Evolutionary conservation across 2,329 filamentous ascomycete species (phyloP).

Genomic region (Torrubiellomyces zombiae): DNA sequence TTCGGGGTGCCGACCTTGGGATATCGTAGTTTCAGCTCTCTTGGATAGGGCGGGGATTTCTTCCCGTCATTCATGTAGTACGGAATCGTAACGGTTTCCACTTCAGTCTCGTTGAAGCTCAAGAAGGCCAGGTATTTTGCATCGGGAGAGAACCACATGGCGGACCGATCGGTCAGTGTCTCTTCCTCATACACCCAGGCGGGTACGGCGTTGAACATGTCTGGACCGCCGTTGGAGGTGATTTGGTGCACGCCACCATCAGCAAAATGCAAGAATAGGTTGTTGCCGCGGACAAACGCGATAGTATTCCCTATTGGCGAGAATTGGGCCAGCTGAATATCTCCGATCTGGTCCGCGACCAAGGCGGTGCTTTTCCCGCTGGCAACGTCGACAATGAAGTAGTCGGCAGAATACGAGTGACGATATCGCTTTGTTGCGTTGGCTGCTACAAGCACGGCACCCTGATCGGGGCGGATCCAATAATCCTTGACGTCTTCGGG

Average conservation of each 20-base stretch:
- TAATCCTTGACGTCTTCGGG: slow-evolving; percentile 38
- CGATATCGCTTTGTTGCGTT: slow-evolving; percentile 55
- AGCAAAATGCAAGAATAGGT: slow-evolving; percentile 37
- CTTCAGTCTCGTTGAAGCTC: slow-evolving; percentile 66
- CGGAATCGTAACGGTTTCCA: slow-evolving; percentile 46
- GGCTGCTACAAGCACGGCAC: slow-evolving; percentile 40
- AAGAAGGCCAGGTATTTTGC: slow-evolving; percentile 78
- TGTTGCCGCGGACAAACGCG: slow-evolving; percentile 50
- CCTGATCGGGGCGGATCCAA: slow-evolving; percentile 43
- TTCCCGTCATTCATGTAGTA: slow-evolving; percentile 47
- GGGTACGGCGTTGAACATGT: slow-evolving; percentile 43
- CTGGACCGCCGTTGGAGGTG: slow-evolving; percentile 41
- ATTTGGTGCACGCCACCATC: slow-evolving; percentile 37
- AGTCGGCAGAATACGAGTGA: slow-evolving; percentile 51
- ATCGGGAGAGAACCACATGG: slow-evolving; percentile 85
- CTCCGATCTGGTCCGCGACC: slow-evolving; percentile 39
- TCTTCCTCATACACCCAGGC: slow-evolving; percentile 71
- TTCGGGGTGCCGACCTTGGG: slow-evolving; percentile 54
- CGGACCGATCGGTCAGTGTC: slow-evolving; percentile 51
- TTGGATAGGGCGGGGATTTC: slow-evolving; percentile 43
- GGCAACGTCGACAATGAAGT: slow-evolving; percentile 45
- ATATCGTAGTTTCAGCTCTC: slow-evolving; percentile 46
- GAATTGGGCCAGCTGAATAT: slow-evolving; percentile 51
- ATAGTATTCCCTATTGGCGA: slow-evolving; percentile 40
- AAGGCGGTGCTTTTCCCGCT: slow-evolving; percentile 37